Evolutionary conservation across 2,329 filamentous ascomycete genomes (phyloP).

Genomic region (Ceratocystis cubensis): DNA sequence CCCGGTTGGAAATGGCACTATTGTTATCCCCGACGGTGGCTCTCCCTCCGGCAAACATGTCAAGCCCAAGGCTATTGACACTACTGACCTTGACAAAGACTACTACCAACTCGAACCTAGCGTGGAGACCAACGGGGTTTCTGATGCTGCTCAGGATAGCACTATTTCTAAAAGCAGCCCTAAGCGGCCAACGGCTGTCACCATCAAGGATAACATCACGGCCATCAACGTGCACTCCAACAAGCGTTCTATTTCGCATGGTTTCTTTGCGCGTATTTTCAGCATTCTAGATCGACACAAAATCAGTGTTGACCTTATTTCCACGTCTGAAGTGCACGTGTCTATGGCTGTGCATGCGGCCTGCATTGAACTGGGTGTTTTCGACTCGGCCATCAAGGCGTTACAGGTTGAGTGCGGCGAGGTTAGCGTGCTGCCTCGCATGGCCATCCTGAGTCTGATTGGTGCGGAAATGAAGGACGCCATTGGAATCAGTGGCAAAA

Average conservation of each 20-base stretch:
- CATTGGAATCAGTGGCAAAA: slow-evolving; percentile 80
- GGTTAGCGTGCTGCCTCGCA: slow-evolving; percentile 77
- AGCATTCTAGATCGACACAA: slow-evolving; percentile 75
- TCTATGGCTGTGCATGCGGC: slow-evolving; percentile 91
- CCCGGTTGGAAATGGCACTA: slow-evolving; percentile 62
- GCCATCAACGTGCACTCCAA: slow-evolving; percentile 98
- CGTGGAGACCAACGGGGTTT: background rate
- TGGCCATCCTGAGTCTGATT: slow-evolving; percentile 92
- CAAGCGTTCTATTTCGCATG: slow-evolving; percentile 88
- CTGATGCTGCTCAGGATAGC: background rate
- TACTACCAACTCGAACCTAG: background rate
- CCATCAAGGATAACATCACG: slow-evolving; percentile 92
- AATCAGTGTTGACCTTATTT: slow-evolving; percentile 90
- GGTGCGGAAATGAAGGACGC: slow-evolving; percentile 97
- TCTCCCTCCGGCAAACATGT: slow-evolving; percentile 33
- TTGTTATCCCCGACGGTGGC: slow-evolving; percentile 64
- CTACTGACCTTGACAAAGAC: background rate
- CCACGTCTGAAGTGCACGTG: slow-evolving; percentile 90
- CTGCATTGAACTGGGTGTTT: slow-evolving; percentile 47
- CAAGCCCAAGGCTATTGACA: slow-evolving; percentile 38
- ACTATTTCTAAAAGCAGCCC: slow-evolving; percentile 43
- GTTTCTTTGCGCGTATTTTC: slow-evolving; percentile 91
- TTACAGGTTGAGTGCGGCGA: slow-evolving; percentile 64
- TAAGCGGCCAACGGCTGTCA: slow-evolving; percentile 76
- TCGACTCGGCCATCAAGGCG: slow-evolving; percentile 57